Evolutionary conservation across 2,329 filamentous ascomycete genomes (phyloP), one percentile per base, ranked within the genome.

Genomic region (Phyllachora maydis): DNA sequence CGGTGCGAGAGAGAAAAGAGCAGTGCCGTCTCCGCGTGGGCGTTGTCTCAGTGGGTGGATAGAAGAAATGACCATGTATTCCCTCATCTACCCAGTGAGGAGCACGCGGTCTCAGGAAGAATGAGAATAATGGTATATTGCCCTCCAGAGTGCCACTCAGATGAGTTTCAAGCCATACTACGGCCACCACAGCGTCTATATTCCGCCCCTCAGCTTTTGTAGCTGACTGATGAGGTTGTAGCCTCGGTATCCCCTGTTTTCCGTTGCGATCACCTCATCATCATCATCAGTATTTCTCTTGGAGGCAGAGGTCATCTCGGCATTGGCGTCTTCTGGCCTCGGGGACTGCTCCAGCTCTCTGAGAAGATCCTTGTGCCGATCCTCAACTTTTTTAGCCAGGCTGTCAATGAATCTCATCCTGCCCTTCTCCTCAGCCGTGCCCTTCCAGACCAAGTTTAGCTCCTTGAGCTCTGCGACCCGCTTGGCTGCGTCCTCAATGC

Each of bases 391-490:
- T 52, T 70, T 81, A 16, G 70, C 68, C 36, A 98, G 45, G 24
- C 63, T 61, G 32, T 95, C 85, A 11, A 98, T 71, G 41, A 93
- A 82, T 38, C 67, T 76, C 7, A 52, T 52, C 25, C 88, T 59
- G 5, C 81, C 79, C 48, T 78, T 90, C 45, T 95, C 88, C 50
- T 98, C 88, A 0, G 78, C 75, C 3, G 88, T 93, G n/a, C 82
- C 82, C 43, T 76, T 85, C 83, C 88, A 98, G 12, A 98, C 70
- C n/a, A 51, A 51, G 4, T 69, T 67, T 32, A 95, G 49, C 31
- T 70, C 63, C 38, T 81, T 72, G 26, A 95, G 56, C 40, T 77
- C 68, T 38, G 81, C 72, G 9, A 95, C 70, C 21, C 78, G 58
- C 26, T 60, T 59, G 8, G 65, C 65, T 0, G 88, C 88, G 27